phyloP scores from a whole-genome alignment of 176 grass and related monocot genomes.

The Chrysopogon serrulatus region DNA sequence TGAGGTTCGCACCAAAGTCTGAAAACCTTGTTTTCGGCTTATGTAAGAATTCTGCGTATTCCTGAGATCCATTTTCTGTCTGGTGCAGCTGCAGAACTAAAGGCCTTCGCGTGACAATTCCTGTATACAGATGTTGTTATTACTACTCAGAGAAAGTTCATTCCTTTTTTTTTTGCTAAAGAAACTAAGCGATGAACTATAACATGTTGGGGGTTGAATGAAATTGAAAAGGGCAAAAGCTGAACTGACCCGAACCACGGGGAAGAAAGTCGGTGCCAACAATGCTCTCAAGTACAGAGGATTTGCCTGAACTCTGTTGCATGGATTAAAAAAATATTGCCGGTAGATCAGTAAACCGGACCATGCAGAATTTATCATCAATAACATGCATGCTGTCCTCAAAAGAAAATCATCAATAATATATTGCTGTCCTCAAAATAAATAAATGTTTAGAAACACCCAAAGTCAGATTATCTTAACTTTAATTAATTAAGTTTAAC shows the following conservation, averaged over 20 bases:
- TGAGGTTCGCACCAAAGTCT: conserved; percentile 46
- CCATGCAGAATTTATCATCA: background rate
- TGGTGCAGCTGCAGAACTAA: conserved; percentile 67
- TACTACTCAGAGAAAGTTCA: background rate
- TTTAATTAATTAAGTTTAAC: no score
- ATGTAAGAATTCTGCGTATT: conserved; percentile 74
- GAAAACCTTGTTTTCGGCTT: conserved; percentile 55
- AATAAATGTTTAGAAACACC: no score
- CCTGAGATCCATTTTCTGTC: conserved; percentile 27
- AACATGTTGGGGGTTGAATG: background rate
- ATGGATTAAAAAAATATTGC: background rate
- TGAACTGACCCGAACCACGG: conserved; percentile 65
- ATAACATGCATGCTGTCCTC: background rate
- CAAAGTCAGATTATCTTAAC: no score
- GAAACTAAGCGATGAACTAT: background rate
- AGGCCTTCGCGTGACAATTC: conserved; percentile 69
- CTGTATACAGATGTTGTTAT: conserved; percentile 25
- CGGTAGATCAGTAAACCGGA: background rate
- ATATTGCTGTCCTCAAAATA: no score
- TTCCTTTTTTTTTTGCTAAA: background rate
- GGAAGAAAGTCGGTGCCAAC: conserved; percentile 76
- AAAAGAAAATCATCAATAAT: background rate
- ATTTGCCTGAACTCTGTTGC: conserved; percentile 72
- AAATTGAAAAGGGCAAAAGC: background rate
- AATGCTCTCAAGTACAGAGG: conserved; percentile 71